Base-by-base conservation (phyloP, 2,329 filamentous ascomycete genomes). In the Coleophoma crateriformis region DNA sequence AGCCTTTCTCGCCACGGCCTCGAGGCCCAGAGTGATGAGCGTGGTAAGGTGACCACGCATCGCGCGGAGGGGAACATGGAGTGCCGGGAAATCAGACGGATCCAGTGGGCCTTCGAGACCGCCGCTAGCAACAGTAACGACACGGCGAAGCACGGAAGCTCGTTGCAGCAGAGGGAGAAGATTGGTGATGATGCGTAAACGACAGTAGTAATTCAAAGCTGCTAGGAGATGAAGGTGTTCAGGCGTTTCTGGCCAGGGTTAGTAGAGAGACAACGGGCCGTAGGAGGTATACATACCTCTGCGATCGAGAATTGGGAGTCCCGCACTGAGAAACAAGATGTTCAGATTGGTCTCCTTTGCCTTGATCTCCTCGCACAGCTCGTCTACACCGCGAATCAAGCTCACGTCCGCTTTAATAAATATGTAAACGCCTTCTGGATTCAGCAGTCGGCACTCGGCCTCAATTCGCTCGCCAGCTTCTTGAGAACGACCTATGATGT, bases 121-220 rank as follows among this genome's bases (percentile, higher is more conserved):
- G 13, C 54, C 58, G 22, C 48, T 54, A 8, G 15, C 50, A 6
- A 60, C 51, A 13, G 67, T 73, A 20, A 82, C 71, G 11, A 82
- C 77, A 11, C 79, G 75, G 0, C 73, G 71, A 13, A 78, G 66
- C 4, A 60, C 53, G 0, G 66, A 52, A 1, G 77, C 73, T n/a
- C 59, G 60, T n/a, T 68, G 67, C 1, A 85, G 67, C 0, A 75
- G 67, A 0, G 81, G 80, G 7, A 84, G 71, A 0, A 85, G 71
- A 46, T 81, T 79, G 43, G 70, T 49, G 7, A 75, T 68, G 57
- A 83, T 76, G 40, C 77, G 76, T 45, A 75, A 69, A 15, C 81
- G 79, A 1, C 75, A 69, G 62, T 83, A 82, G 64, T 76, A 76
- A 7, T 68, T 67, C 11, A 83, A 67, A 7, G 73, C 68, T 17